A percentile compares a stretch with the other conserved stretches of the same genome.
Conservation (phyloP, 2,329 filamentous ascomycete species). For the Samsoniella hepiali region DNA sequence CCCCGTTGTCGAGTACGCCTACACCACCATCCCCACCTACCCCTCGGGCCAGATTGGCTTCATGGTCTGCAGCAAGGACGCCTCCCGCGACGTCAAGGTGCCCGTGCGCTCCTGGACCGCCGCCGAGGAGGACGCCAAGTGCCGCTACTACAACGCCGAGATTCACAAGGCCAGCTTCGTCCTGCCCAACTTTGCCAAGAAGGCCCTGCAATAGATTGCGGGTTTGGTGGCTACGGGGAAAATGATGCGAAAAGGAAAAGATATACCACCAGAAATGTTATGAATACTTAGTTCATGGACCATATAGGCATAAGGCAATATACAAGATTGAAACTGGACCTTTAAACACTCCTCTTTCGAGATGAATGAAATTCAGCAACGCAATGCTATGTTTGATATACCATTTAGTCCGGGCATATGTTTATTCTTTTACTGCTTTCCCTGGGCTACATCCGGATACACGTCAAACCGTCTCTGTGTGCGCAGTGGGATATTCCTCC, state of each 20-base stretch:
- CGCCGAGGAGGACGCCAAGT: conserved; percentile 89
- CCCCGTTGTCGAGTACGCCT: conserved; percentile 95
- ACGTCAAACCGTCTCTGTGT: conserved; percentile 90
- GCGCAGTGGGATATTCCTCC: conserved; percentile 80
- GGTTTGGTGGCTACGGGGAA: background rate
- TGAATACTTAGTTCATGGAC: background rate
- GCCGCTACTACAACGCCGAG: conserved; percentile 95
- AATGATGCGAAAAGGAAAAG: background rate
- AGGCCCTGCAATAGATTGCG: conserved; percentile 57
- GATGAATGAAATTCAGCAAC: background rate
- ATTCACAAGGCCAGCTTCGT: conserved; percentile 95
- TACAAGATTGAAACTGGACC: background rate
- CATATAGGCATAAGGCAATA: background rate
- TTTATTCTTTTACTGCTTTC: conserved; percentile 20
- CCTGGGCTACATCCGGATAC: conserved; percentile 81
- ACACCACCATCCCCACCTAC: conserved; percentile 99
- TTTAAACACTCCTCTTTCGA: background rate
- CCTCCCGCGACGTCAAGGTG: conserved; percentile 75
- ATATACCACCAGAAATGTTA: conserved; percentile 9
- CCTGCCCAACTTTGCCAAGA: conserved; percentile 87
- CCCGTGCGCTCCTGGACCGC: conserved; percentile 76
- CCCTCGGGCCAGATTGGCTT: conserved; percentile 98
- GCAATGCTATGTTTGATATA: background rate
- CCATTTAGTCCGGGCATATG: background rate
- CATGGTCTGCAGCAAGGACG: conserved; percentile 99